A percentile compares a stretch with the other conserved stretches of the same genome.
phyloP scores from a whole-genome alignment of 352 stramenopile genomes.

The Globisporangium spinosum region DNA sequence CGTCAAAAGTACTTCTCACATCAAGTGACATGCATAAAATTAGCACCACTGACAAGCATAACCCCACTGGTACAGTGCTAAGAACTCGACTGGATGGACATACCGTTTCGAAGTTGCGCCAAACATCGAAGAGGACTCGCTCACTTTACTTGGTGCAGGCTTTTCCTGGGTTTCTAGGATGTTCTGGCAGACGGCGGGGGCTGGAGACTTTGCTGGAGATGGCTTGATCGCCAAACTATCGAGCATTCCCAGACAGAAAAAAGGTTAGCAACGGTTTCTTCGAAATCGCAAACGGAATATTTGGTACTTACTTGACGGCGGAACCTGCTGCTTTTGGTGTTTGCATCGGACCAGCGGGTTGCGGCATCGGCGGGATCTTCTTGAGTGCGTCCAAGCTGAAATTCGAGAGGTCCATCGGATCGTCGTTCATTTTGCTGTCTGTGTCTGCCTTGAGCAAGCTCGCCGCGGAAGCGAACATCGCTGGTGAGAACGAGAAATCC shows the following conservation, averaged over 20 bases:
- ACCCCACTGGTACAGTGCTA: no score
- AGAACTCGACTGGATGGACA: constrained; percentile 4
- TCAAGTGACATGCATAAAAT: background rate
- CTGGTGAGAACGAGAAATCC: constrained; percentile 30
- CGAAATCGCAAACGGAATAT: background rate
- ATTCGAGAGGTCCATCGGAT: constrained; percentile 33
- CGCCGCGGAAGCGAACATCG: constrained; percentile 22
- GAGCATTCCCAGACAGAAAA: background rate
- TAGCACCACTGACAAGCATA: no score
- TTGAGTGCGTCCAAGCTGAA: constrained; percentile 40
- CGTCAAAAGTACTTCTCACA: constrained; percentile 27
- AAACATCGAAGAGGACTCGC: constrained; percentile 6
- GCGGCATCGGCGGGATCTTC: constrained; percentile 12
- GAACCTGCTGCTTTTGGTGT: background rate
- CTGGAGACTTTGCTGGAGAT: constrained; percentile 20
- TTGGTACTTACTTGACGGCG: background rate
- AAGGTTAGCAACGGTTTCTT: background rate
- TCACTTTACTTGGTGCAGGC: constrained; percentile 25
- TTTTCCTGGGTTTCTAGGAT: constrained; percentile 32
- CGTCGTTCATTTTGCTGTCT: constrained; percentile 14
- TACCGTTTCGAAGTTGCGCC: constrained; percentile 34
- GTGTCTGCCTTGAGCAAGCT: constrained; percentile 12
- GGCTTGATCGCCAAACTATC: constrained; percentile 18
- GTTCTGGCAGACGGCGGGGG: constrained; percentile 29
- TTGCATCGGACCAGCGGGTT: constrained; percentile 7